Percentiles rank a stretch among this genome's conserved stretches.
Conservation (phyloP, 1,284 basidiomycete species). For the Pyrrhoderma noxium region DNA sequence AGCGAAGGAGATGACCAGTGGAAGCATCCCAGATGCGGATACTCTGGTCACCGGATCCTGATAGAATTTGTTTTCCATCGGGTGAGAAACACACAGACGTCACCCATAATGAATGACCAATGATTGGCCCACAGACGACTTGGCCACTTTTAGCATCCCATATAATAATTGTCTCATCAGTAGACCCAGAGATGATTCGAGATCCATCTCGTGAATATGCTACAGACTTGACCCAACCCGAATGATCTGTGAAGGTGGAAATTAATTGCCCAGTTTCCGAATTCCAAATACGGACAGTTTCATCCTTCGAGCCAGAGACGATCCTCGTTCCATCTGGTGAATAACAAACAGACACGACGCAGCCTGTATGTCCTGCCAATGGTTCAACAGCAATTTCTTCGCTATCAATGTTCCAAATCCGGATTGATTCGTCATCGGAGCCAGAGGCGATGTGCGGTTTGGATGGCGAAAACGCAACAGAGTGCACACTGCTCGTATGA, state of each 20-base stretch:
- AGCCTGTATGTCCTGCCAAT: background rate
- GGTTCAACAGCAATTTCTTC: constrained; percentile 3
- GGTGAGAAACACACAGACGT: constrained; percentile 12
- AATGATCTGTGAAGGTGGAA: constrained; percentile 9
- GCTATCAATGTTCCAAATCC: constrained; percentile 11
- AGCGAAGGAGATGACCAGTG: no score
- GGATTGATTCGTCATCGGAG: constrained; percentile 12
- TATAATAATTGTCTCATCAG: constrained; percentile 9
- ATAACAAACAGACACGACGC: background rate
- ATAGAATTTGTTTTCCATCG: constrained; percentile 10
- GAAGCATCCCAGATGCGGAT: constrained; percentile 6
- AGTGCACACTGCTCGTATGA: constrained; percentile 4
- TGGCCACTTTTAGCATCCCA: constrained; percentile 19
- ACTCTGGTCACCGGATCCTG: constrained; percentile 5
- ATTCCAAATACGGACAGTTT: constrained; percentile 12
- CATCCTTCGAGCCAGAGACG: constrained; percentile 4
- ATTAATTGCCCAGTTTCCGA: constrained; percentile 1
- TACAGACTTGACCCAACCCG: constrained; percentile 13
- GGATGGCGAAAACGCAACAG: constrained; percentile 9
- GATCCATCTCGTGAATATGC: constrained; percentile 19
- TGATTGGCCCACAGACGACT: constrained; percentile 4
- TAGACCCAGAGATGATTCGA: constrained; percentile 19
- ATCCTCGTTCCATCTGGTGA: constrained; percentile 4
- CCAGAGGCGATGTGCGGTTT: constrained; percentile 10
- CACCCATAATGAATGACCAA: constrained; percentile 16